Conservation (phyloP, 768 basidiomycete genomes). For the Exidia glandulosa region DNA sequence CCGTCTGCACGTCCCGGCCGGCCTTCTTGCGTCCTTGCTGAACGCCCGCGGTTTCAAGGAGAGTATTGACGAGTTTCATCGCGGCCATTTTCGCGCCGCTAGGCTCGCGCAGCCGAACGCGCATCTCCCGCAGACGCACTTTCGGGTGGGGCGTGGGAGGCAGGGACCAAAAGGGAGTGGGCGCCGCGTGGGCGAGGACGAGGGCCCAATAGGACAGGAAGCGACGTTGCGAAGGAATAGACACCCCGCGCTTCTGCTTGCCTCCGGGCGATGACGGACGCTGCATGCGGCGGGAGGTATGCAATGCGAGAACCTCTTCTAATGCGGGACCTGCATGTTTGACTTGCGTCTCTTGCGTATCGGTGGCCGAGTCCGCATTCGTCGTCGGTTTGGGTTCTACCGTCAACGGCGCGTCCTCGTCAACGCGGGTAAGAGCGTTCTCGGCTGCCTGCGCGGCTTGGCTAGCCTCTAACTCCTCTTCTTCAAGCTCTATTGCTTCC, state of each 20-base stretch:
- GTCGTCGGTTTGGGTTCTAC: background rate
- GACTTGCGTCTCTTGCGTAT: background rate
- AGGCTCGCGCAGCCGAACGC: conserved; percentile 47
- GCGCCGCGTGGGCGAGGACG: conserved; percentile 45
- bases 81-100: conserved; percentile 39
- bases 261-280: conserved; percentile 17
- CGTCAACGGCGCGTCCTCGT: background rate
- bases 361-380: background rate
- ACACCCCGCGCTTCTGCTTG: conserved; percentile 45
- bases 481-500: conserved; percentile 18
- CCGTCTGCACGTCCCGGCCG: conserved; percentile 2
- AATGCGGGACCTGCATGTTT: conserved; percentile 23
- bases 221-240: conserved; percentile 71
- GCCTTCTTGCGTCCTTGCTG: conserved; percentile 13
- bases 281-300: conserved; percentile 64
- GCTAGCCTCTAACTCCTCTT: conserved; percentile 3
- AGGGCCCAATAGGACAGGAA: conserved; percentile 73
- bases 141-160: conserved; percentile 23
- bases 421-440: background rate
- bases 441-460: background rate
- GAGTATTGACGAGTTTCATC: conserved; percentile 43
- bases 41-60: conserved; percentile 32
- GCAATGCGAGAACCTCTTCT: conserved; percentile 50
- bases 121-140: conserved; percentile 47
- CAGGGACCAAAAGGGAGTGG: conserved; percentile 35